Percentiles rank a stretch among this genome's conserved stretches.
phyloP scores from a whole-genome alignment of 805 yeast species.

The Wickerhamiella vanderwaltii region DNA sequence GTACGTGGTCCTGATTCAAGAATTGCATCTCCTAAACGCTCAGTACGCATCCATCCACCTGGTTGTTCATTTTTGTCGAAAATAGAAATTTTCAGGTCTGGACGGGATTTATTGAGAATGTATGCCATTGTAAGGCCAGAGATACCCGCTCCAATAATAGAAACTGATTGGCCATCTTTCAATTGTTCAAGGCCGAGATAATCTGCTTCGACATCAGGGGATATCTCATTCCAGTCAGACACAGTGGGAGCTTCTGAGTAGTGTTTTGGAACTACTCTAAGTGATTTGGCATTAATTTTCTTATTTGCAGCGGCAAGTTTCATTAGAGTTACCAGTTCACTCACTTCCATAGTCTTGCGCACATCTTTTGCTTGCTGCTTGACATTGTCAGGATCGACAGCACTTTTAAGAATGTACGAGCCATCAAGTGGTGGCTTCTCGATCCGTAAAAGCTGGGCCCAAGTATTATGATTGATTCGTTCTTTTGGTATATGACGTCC shows the following conservation, averaged over 20 bases:
- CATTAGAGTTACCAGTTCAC: slow-evolving; percentile 13
- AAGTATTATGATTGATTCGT: slow-evolving; percentile 14
- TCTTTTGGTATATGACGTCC: slow-evolving; percentile 20
- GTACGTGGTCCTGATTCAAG: slow-evolving; percentile 91
- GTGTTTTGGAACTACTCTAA: background rate
- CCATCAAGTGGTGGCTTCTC: slow-evolving; percentile 21
- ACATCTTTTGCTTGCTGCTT: slow-evolving; percentile 6
- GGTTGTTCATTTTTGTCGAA: slow-evolving; percentile 42
- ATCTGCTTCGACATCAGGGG: slow-evolving; percentile 23
- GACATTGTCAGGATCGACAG: slow-evolving; percentile 3
- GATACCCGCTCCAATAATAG: slow-evolving; percentile 78
- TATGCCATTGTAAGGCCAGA: slow-evolving; percentile 54
- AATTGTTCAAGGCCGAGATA: slow-evolving; percentile 23
- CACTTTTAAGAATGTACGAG: slow-evolving; percentile 15
- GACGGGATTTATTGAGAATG: slow-evolving; percentile 49
- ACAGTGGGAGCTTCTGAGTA: slow-evolving; percentile 1
- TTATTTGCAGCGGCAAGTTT: slow-evolving; percentile 13
- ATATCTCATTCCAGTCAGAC: slow-evolving; percentile 22
- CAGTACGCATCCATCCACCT: slow-evolving; percentile 68
- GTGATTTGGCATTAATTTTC: background rate
- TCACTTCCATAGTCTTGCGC: slow-evolving; percentile 15
- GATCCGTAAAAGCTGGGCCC: slow-evolving; percentile 19
- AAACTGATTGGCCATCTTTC: slow-evolving; percentile 35
- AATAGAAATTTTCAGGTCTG: slow-evolving; percentile 55
- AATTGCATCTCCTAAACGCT: slow-evolving; percentile 20